These are phyloP conservation scores for Capronia coronata DNA, from an alignment of 2,329 filamentous ascomycete species.

Conservation along the genomic window DNA sequence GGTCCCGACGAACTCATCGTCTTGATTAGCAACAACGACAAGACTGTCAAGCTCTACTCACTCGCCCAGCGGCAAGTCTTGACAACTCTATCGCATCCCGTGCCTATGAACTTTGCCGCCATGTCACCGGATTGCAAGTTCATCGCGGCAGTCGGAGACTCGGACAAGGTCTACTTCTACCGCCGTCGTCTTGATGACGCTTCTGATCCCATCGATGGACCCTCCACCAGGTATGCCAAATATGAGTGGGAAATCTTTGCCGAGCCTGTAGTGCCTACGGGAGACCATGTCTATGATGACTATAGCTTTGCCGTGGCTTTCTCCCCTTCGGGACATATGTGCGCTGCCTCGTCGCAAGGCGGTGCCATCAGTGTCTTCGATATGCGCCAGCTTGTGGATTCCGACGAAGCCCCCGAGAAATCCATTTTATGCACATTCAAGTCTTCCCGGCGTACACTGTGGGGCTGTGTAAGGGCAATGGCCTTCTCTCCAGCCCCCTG, in stretches of 20 bases:
- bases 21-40: slow-evolving; percentile 80
- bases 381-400: slow-evolving; percentile 29
- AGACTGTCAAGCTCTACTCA: slow-evolving; percentile 76
- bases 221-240: slow-evolving; percentile 33
- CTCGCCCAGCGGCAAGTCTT: slow-evolving; percentile 62
- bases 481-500: slow-evolving; percentile 83
- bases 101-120: slow-evolving; percentile 88
- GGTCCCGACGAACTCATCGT: slow-evolving; percentile 51
- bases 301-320: slow-evolving; percentile 46
- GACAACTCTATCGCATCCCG: slow-evolving; percentile 65
- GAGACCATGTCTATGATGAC: slow-evolving; percentile 36
- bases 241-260: slow-evolving; percentile 40
- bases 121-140: slow-evolving; percentile 81
- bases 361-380: slow-evolving; percentile 45
- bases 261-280: slow-evolving; percentile 38
- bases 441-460: slow-evolving; percentile 65
- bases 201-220: slow-evolving; percentile 1
- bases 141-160: slow-evolving; percentile 79
- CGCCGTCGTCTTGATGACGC: slow-evolving; percentile 39
- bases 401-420: slow-evolving; percentile 30
- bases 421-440: slow-evolving; percentile 65
- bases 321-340: slow-evolving; percentile 44
- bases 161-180: slow-evolving; percentile 80
- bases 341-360: slow-evolving; percentile 46
- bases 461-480: slow-evolving; percentile 84